Evolutionary conservation across 768 basidiomycete species (phyloP).

Genomic region (Astraeus odoratus): DNA sequence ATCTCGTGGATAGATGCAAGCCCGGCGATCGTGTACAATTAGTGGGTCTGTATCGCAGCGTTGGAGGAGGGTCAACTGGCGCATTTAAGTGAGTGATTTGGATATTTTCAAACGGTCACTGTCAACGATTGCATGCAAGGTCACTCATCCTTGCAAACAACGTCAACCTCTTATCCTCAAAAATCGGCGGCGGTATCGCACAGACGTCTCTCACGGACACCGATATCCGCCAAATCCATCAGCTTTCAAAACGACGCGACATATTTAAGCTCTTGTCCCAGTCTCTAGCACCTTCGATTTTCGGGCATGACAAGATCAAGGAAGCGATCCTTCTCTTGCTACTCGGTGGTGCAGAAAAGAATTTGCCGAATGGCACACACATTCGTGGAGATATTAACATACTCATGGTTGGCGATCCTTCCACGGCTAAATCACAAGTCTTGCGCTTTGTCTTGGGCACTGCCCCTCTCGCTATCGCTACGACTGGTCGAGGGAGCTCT

Average conservation of each 20-base stretch:
- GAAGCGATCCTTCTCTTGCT: conserved; percentile 87
- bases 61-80: conserved; percentile 84
- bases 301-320: conserved; percentile 94
- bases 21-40: conserved; percentile 97
- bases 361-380: conserved; percentile 93
- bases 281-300: conserved; percentile 96
- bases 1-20: conserved; percentile 95
- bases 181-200: conserved; percentile 91
- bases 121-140: conserved; percentile 35
- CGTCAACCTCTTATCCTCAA: conserved; percentile 89
- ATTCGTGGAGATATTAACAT: conserved; percentile 99
- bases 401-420: conserved; percentile 98
- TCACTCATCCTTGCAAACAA: conserved; percentile 94
- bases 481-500: conserved; percentile 96
- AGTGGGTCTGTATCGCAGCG: conserved; percentile 89
- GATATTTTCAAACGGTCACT: conserved; percentile 8
- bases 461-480: conserved; percentile 95
- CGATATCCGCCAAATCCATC: conserved; percentile 95
- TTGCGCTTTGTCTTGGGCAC: conserved; percentile 94
- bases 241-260: conserved; percentile 78
- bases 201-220: conserved; percentile 87
- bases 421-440: conserved; percentile 96
- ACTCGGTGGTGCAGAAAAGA: conserved; percentile 96
- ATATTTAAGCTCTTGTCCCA: conserved; percentile 87
- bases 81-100: conserved; percentile 77